Evolutionary conservation across 371 early-diverging fungal genomes (phyloP).

Genomic region (Apophysomyces elegans): DNA sequence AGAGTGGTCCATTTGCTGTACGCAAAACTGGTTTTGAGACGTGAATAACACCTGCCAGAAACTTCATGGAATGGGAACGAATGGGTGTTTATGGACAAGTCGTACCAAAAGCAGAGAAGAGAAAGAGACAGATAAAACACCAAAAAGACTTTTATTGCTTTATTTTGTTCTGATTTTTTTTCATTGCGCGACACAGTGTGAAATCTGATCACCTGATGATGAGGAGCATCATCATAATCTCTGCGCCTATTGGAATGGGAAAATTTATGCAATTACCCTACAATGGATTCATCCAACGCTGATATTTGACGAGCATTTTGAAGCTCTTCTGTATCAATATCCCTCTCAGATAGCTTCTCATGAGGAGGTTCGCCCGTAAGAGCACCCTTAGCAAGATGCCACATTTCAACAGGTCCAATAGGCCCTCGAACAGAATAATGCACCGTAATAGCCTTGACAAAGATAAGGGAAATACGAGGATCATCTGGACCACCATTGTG

Average conservation of each 20-base stretch:
- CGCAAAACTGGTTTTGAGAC: not conserved
- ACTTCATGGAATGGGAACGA: not conserved
- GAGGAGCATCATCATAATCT: not conserved
- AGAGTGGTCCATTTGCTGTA: not conserved
- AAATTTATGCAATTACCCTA: constrained; percentile 11
- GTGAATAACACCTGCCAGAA: constrained; percentile 3
- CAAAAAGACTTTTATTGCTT: too few relatives aligned
- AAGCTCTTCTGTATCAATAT: constrained; percentile 22
- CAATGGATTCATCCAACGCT: constrained; percentile 14
- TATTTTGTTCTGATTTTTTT: too few relatives aligned
- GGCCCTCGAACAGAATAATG: constrained; percentile 29
- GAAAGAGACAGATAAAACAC: not conserved
- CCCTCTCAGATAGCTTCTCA: constrained; percentile 21
- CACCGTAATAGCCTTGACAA: constrained; percentile 32
- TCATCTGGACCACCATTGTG: constrained; percentile 51
- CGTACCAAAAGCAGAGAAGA: not conserved
- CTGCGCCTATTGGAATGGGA: not conserved
- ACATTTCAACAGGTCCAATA: constrained; percentile 26
- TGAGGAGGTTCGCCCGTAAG: constrained; percentile 29
- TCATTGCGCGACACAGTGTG: too few relatives aligned
- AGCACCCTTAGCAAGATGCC: constrained; percentile 25
- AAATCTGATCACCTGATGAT: not conserved
- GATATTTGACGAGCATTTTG: constrained; percentile 20
- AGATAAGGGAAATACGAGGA: constrained; percentile 44
- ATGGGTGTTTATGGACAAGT: not conserved